Evolutionary conservation across 495 filamentous ascomycete genomes (phyloP), one percentile per base, ranked within the genome.

Genomic region (Aspergillus olivimuriae): DNA sequence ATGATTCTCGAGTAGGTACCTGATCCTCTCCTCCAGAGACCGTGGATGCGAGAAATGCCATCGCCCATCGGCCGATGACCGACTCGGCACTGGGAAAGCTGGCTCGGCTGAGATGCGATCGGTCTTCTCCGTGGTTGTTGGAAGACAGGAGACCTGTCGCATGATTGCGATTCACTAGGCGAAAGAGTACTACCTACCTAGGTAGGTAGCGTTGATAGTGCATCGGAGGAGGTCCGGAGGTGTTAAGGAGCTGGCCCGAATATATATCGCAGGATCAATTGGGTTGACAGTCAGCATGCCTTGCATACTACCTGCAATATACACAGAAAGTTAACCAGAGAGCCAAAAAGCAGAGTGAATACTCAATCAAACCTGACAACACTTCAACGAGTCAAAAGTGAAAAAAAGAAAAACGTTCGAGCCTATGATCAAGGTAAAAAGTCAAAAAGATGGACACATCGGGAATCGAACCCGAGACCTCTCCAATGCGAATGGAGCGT

Each of bases 381-480:
- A 7, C 12, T 7, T 30, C 26, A 7, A 30, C 26, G 26, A 30
- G 18, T 4, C 10, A 8, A 34, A 34, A 34, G 18, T 34, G 18
- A 9, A 34, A 2, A 34, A 9, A 34, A 4, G 9, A 33, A 33
- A 4, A n/a, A 33, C 28, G 12, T n/a, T n/a, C n/a, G n/a, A n/a
- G n/a, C n/a, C n/a, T n/a, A n/a, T n/a, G n/a, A n/a, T n/a, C n/a
- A n/a, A n/a, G n/a, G n/a, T n/a, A 34, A 17, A 34, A 34, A 17
- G 3, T 8, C 0, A 34, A 34, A 34, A 48, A 16, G 37, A 32
- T 56, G 53, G 53, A 56, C 43, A 47, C 35, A 44, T 39, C 23
- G 54, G 50, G 51, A 57, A 57, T 57, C 41, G 51, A 57, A 53
- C 51, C 54, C 54, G 32, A 40, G 54, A 53, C 47, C 51, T 57